Base-by-base conservation (phyloP, 2,329 filamentous ascomycete species). In the Arthrobotrys musiformis region DNA sequence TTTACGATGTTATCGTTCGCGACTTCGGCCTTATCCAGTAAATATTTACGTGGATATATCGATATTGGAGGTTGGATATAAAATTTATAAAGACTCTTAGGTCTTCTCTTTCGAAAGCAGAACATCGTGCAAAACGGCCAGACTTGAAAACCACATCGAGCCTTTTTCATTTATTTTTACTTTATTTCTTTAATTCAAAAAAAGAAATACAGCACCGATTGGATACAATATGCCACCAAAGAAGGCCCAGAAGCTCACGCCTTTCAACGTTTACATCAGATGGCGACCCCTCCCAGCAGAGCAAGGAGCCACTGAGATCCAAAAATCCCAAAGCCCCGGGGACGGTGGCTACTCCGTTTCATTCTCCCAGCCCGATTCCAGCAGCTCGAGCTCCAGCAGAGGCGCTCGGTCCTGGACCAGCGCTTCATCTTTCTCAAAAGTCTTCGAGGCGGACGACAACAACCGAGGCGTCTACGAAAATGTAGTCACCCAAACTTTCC, bases 401-500 rank as follows among this genome's bases (percentile, higher is more conserved):
- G 66, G 50, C 15, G 15, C 80, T 72, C 22, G 64, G 58, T 64
- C 79, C 9, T 81, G 80, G 80, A 79, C 56, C 19, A 81, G 80
- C 33, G 44, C 78, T 2, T 15, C 74, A 6, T 80, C 80, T 0
- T 82, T 80, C 67, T 63, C 81, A n/a, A 26, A 67, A 2, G 79
- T 84, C 1, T 83, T 82, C 48, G 76, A 81, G 17, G 61, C 67
- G 0, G 78, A 70, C 4, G 69, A 81, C 44, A 69, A 79, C 64
- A 82, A 82, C 60, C 69, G 62, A 5, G 40, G 17, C 15, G 79
- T 81, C 2, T 83, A 81, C 73, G 62, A 79, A 11, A 63, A 67
- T 48, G 79, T 84, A 2, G 82, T 85, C 2, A 80, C 81, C 13
- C 83, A 84, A 2, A 80, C 80, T 0, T 62, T 85, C 0, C 81